Evolutionary conservation across 2,329 filamentous ascomycete species (phyloP).

Genomic region (Claviceps arundinis): DNA sequence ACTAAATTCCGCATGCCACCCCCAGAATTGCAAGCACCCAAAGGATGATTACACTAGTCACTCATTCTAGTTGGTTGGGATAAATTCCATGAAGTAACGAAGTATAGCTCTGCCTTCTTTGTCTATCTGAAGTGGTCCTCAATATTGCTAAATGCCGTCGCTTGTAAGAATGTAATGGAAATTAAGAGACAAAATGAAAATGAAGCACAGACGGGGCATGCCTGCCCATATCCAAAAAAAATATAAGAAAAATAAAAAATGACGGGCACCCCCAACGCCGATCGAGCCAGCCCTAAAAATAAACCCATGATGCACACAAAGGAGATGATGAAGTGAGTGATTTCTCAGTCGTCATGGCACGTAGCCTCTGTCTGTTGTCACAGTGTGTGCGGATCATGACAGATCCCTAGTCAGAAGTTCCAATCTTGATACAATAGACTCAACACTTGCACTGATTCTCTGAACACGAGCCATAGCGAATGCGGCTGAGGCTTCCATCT

Average conservation of each 20-base stretch:
- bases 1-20: too few species aligned
- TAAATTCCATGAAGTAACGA: neutral
- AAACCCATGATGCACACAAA: slow-evolving; percentile 2
- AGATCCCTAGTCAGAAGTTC: slow-evolving; percentile 24
- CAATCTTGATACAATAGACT: slow-evolving; percentile 23
- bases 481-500: slow-evolving; percentile 31
- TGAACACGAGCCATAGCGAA: slow-evolving; percentile 37
- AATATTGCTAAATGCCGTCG: slow-evolving; percentile 1
- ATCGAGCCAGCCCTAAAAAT: neutral
- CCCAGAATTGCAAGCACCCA: neutral
- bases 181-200: neutral
- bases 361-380: neutral
- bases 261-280: slow-evolving; percentile 4
- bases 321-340: slow-evolving; percentile 1
- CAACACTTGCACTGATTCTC: slow-evolving; percentile 29
- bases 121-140: slow-evolving; percentile 4
- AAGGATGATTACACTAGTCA: neutral
- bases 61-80: neutral
- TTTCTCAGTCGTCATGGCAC: neutral
- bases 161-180: neutral
- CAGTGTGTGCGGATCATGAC: slow-evolving; percentile 9
- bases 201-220: neutral
- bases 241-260: too few species aligned
- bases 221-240: neutral
- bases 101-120: slow-evolving; percentile 5